Base-by-base conservation (phyloP, 345 rosid species). In the Eucalyptus cloeziana region DNA sequence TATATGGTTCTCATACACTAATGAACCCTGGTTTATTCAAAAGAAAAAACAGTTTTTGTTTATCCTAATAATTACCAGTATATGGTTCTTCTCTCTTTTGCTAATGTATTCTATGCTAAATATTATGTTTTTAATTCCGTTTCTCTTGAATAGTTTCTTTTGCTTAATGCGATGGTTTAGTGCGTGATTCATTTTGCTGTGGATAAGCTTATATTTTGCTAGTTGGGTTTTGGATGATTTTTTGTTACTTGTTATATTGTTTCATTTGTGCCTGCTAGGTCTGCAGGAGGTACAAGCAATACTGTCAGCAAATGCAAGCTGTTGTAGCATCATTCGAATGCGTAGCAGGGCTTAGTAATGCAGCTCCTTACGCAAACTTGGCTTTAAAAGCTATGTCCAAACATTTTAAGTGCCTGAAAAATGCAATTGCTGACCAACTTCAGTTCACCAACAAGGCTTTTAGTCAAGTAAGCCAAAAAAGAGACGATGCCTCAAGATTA, bases 341-440 rank as follows among this genome's bases (percentile, higher is more conserved):
- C 37, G 98, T 97, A 11, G 94, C 99, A 2, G 99, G 98, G 88
- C 94, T 97, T 4, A 96, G 97, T 43, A 96, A 96, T 86, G 99
- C 97, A 52, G 96, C 99, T 85, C 99, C 99, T 4, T 97, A 91
- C 49, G 97, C 97, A 30, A 94, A 86, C 89, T 90, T 95, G 88
- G 95, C 97, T 44, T 86, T 97, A 91, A 96, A 94, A 91, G 94
- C 95, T 87, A 92, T 97, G 94, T 97, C 97, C 40, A 97, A 95
- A 88, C 97, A 97, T 91, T 97, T 97, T 91, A 94, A 91, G 87
- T 94, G 92, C 93, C 92, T 96, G 92, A 97, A 96, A 90, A 95
- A 91, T 87, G 97, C 97, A 17, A 96, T 97, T 64, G 91, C 94
- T 2, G 96, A 96, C 87, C 99, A 97, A 93, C 95, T 97, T 91